phyloP scores from a whole-genome alignment of 768 basidiomycete genomes.

The Auricularia heimuer region DNA sequence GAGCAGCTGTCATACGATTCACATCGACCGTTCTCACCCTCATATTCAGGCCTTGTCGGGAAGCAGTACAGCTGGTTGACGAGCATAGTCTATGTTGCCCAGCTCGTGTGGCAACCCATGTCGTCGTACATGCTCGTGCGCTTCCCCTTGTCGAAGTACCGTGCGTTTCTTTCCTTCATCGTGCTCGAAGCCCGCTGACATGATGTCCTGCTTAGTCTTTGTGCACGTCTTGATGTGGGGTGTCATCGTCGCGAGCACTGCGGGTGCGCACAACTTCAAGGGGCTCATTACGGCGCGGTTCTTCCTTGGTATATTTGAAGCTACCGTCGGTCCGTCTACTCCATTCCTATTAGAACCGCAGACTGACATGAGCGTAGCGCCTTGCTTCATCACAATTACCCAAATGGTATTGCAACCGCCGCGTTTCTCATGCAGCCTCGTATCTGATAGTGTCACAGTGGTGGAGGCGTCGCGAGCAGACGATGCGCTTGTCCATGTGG shows the following conservation, averaged over 20 bases:
- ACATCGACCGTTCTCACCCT: slow-evolving; percentile 12
- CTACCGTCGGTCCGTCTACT: slow-evolving; percentile 29
- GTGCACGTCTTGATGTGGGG: slow-evolving; percentile 37
- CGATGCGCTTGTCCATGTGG: slow-evolving; percentile 33
- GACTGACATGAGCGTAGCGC: slow-evolving; percentile 20
- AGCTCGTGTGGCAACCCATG: slow-evolving; percentile 34
- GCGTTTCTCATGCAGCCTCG: no score
- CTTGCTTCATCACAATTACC: slow-evolving; percentile 40
- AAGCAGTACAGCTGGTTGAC: slow-evolving; percentile 36
- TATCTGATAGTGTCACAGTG: slow-evolving; percentile 13
- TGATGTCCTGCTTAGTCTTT: slow-evolving; percentile 16
- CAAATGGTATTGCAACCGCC: slow-evolving; percentile 21
- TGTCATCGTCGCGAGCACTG: slow-evolving; percentile 25
- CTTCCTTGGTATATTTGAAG: slow-evolving; percentile 38
- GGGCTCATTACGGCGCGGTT: slow-evolving; percentile 32
- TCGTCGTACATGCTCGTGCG: slow-evolving; percentile 33
- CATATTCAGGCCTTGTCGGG: slow-evolving; percentile 23
- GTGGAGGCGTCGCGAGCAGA: slow-evolving; percentile 41
- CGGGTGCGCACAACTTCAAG: slow-evolving; percentile 31
- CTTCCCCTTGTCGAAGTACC: slow-evolving; percentile 30
- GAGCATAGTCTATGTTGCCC: slow-evolving; percentile 36
- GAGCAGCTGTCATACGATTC: slow-evolving; percentile 2
- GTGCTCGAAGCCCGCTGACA: not conserved
- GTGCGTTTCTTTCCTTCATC: slow-evolving; percentile 17
- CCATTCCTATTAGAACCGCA: not conserved